Conservation (phyloP, 2,329 filamentous ascomycete species). For the Emericellopsis cladophorae region DNA sequence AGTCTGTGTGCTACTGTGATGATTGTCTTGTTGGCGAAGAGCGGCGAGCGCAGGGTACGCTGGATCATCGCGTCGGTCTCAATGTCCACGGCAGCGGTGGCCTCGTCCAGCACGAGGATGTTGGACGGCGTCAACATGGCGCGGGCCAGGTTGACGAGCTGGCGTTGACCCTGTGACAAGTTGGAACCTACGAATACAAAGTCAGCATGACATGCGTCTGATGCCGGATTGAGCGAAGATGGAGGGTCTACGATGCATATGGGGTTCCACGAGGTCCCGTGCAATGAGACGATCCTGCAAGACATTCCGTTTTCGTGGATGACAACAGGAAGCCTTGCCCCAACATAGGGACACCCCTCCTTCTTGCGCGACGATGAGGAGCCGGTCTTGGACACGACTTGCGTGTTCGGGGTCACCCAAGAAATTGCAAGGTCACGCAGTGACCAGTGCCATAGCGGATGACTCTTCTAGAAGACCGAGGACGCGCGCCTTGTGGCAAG, state of each 20-base stretch:
- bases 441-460: too few relatives aligned
- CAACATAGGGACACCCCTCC: too few relatives aligned
- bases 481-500: conserved; percentile 8
- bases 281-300: too few relatives aligned
- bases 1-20: conserved; percentile 97
- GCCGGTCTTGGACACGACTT: neutral
- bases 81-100: conserved; percentile 65
- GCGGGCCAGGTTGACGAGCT: conserved; percentile 85
- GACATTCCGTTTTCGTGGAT: too few relatives aligned
- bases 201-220: neutral
- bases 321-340: too few relatives aligned
- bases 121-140: conserved; percentile 92
- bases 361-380: too few relatives aligned
- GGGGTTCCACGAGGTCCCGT: too few relatives aligned
- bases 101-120: conserved; percentile 93
- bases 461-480: conserved; percentile 1
- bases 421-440: neutral
- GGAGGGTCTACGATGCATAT: too few relatives aligned
- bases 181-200: conserved; percentile 57
- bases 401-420: neutral
- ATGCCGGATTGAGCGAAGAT: neutral
- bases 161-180: conserved; percentile 85
- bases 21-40: conserved; percentile 86
- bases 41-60: conserved; percentile 45
- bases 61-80: conserved; percentile 58